A percentile compares a stretch with the other conserved stretches of the same genome.
These are phyloP conservation scores for Hydnomerulius pinastri DNA, from an alignment of 768 basidiomycete genomes.

Conservation along the genomic window DNA sequence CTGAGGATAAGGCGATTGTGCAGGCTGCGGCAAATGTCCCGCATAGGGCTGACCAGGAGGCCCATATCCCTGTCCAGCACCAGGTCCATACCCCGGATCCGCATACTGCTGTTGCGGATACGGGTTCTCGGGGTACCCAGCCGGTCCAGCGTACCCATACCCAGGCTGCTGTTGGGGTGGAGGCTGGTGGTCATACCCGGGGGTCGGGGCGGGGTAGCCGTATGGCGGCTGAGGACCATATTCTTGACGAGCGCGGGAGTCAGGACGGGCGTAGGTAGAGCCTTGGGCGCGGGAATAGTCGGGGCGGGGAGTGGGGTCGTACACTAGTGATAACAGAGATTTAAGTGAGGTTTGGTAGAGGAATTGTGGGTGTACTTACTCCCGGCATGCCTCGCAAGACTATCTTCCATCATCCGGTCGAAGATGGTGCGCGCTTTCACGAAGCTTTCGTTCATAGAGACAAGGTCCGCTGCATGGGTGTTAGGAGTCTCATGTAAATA, in stretches of 20 bases:
- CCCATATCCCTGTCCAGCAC: slow-evolving; percentile 22
- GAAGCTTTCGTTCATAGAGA: slow-evolving; percentile 94
- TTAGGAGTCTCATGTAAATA: not conserved
- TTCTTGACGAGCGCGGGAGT: slow-evolving; percentile 34
- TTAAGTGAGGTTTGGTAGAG: slow-evolving; percentile 9
- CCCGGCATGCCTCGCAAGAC: slow-evolving; percentile 70
- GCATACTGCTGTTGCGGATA: slow-evolving; percentile 29
- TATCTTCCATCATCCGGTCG: slow-evolving; percentile 93
- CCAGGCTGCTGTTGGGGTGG: slow-evolving; percentile 35
- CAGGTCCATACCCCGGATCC: slow-evolving; percentile 27
- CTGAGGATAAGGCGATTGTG: slow-evolving; percentile 34
- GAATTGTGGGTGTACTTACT: slow-evolving; percentile 38
- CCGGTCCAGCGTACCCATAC: slow-evolving; percentile 24
- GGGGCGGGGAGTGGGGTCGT: slow-evolving; percentile 43
- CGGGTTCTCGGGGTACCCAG: slow-evolving; percentile 26
- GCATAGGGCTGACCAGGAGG: slow-evolving; percentile 23
- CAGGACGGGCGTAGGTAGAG: slow-evolving; percentile 32
- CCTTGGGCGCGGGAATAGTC: slow-evolving; percentile 29
- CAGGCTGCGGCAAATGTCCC: slow-evolving; percentile 25
- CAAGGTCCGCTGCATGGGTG: slow-evolving; percentile 71
- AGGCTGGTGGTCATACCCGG: slow-evolving; percentile 45
- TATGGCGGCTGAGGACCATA: slow-evolving; percentile 44
- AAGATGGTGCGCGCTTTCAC: slow-evolving; percentile 87
- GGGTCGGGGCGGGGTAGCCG: slow-evolving; percentile 41
- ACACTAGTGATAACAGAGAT: slow-evolving; percentile 45